Evolutionary conservation across 768 basidiomycete species (phyloP).

Genomic region (Termitomyces sp.): DNA sequence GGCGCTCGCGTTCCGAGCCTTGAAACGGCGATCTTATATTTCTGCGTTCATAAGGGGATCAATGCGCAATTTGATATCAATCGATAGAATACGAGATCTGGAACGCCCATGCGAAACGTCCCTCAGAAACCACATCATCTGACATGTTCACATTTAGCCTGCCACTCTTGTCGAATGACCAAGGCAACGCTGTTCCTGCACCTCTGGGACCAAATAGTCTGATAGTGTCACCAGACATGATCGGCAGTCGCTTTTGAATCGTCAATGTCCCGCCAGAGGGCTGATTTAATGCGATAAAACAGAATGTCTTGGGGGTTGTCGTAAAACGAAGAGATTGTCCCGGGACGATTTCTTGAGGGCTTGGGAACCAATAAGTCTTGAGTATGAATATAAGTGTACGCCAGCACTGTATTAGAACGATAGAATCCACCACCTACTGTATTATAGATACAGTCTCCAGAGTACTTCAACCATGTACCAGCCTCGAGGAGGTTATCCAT

Average conservation of each 20-base stretch:
- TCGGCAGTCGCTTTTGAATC: conserved; percentile 38
- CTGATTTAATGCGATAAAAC: conserved; percentile 36
- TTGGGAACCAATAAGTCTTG: conserved; percentile 47
- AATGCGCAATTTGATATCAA: neutral
- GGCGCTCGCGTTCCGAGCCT: neutral
- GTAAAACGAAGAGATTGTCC: conserved; percentile 36
- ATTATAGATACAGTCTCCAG: conserved; percentile 46
- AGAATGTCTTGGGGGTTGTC: conserved; percentile 46
- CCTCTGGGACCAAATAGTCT: conserved; percentile 26
- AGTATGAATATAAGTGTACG: neutral
- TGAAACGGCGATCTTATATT: neutral
- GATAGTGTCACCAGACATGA: conserved; percentile 37
- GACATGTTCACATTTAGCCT: conserved; percentile 21
- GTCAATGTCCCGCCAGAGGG: conserved; percentile 28
- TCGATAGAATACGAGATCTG: conserved; percentile 5
- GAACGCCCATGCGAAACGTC: conserved; percentile 23
- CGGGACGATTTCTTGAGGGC: conserved; percentile 30
- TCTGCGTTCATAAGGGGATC: neutral
- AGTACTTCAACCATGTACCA: conserved; percentile 45
- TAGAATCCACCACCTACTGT: conserved; percentile 30
- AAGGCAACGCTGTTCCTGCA: conserved; percentile 18
- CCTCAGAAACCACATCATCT: conserved; percentile 8
- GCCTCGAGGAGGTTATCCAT: conserved; percentile 41
- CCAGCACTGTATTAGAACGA: neutral
- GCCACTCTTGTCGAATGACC: conserved; percentile 25